Percentiles rank a stretch among this genome's conserved stretches.
Evolutionary conservation across 2,329 filamentous ascomycete species (phyloP).

Genomic region (Ophiostoma montium): DNA sequence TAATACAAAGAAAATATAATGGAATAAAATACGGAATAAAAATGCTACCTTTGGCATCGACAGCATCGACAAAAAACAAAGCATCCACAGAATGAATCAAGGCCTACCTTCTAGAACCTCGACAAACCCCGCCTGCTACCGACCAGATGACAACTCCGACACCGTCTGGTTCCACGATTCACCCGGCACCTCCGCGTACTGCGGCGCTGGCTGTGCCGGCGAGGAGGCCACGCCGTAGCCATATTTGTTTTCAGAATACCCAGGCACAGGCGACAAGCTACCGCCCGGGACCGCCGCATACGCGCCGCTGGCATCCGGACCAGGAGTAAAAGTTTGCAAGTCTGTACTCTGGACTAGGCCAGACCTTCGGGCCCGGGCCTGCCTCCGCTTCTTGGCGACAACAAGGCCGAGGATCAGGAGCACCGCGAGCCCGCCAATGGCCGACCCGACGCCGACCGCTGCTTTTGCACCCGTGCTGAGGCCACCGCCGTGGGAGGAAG

Average conservation of each 20-base stretch:
- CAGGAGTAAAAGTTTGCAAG: neutral
- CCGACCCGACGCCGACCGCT: constrained; percentile 32
- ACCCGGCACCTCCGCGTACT: neutral
- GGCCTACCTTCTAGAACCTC: too few relatives aligned
- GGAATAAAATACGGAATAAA: too few relatives aligned
- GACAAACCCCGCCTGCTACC: too few relatives aligned
- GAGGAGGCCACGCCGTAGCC: too few relatives aligned
- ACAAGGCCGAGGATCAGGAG: constrained; percentile 28
- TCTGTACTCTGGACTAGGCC: neutral
- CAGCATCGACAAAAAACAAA: too few relatives aligned
- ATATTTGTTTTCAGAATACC: too few relatives aligned
- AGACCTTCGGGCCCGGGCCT: constrained; percentile 1
- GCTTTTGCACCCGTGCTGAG: constrained; percentile 30
- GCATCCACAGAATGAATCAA: too few relatives aligned
- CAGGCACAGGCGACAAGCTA: too few relatives aligned
- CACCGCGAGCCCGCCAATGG: constrained; percentile 24
- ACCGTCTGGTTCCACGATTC: neutral
- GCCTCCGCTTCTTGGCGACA: constrained; percentile 27
- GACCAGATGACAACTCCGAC: neutral
- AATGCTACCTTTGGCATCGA: too few relatives aligned
- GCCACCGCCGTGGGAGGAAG: constrained; percentile 7
- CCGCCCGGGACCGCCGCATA: neutral
- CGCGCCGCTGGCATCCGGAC: neutral
- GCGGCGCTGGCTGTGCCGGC: too few relatives aligned
- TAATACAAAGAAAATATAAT: too few relatives aligned